A percentile compares a stretch with the other conserved stretches of the same genome.
phyloP scores from a whole-genome alignment of 2,329 filamentous ascomycete species.

The Myriosclerotinia curreyana region DNA sequence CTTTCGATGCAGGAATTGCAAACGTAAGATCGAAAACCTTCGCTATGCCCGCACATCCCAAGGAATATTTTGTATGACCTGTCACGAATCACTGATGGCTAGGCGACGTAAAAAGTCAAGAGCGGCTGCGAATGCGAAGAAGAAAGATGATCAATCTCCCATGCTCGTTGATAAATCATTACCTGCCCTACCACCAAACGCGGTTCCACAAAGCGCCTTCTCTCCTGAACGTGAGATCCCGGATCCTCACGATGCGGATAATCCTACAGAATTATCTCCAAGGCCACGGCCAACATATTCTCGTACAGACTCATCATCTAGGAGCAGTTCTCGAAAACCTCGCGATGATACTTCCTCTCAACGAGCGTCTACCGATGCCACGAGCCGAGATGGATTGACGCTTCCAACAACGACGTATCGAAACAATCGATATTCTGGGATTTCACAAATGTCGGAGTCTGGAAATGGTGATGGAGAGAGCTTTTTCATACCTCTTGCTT shows the following conservation, averaged over 20 bases:
- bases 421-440: slow-evolving; percentile 73
- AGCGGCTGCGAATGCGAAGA: slow-evolving; percentile 57
- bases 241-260: slow-evolving; percentile 60
- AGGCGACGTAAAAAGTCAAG: slow-evolving; percentile 83
- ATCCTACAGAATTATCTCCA: slow-evolving; percentile 67
- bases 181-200: slow-evolving; percentile 81
- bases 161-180: slow-evolving; percentile 87
- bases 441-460: slow-evolving; percentile 49
- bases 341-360: slow-evolving; percentile 51
- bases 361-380: slow-evolving; percentile 43
- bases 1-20: slow-evolving; percentile 97
- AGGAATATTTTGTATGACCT: slow-evolving; percentile 99
- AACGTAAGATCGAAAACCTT: slow-evolving; percentile 96
- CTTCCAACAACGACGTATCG: slow-evolving; percentile 75
- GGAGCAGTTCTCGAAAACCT: slow-evolving; percentile 48
- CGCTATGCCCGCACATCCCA: slow-evolving; percentile 96
- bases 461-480: slow-evolving; percentile 47
- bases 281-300: slow-evolving; percentile 53
- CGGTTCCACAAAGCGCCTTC: slow-evolving; percentile 60
- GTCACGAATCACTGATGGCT: slow-evolving; percentile 95
- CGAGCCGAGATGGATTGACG: slow-evolving; percentile 58
- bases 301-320: slow-evolving; percentile 54
- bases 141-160: slow-evolving; percentile 61
- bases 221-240: slow-evolving; percentile 54
- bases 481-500: slow-evolving; percentile 72